Conservation (phyloP, 1,284 basidiomycete species). For the Lentinula novae-zelandiae region DNA sequence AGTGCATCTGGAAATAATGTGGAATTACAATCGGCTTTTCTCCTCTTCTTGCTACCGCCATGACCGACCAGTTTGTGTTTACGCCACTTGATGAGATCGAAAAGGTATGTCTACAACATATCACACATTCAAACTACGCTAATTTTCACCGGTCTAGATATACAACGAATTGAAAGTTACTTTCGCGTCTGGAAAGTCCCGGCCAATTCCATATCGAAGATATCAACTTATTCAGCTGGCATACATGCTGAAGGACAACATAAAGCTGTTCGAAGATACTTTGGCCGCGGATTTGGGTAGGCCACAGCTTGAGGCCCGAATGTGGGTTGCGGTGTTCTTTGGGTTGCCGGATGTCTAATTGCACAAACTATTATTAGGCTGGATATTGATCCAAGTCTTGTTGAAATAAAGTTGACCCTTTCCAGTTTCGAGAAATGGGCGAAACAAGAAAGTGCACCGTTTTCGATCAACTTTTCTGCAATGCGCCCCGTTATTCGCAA, state of each 20-base stretch:
- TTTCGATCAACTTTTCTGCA: slow-evolving; percentile 48
- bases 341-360: neutral
- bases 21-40: neutral
- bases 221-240: slow-evolving; percentile 63
- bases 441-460: slow-evolving; percentile 58
- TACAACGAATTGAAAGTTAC: slow-evolving; percentile 44
- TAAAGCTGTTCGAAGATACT: slow-evolving; percentile 49
- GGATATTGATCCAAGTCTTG: slow-evolving; percentile 50
- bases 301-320: slow-evolving; percentile 46
- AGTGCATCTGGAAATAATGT: neutral
- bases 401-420: slow-evolving; percentile 64
- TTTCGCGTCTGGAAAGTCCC: slow-evolving; percentile 59
- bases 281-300: slow-evolving; percentile 56
- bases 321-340: slow-evolving; percentile 39
- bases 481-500: slow-evolving; percentile 68
- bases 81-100: slow-evolving; percentile 42
- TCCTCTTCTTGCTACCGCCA: neutral
- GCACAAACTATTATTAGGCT: slow-evolving; percentile 34
- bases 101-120: slow-evolving; percentile 24
- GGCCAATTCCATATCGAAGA: slow-evolving; percentile 57
- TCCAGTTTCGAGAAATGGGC: slow-evolving; percentile 75
- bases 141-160: slow-evolving; percentile 37
- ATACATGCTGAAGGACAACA: slow-evolving; percentile 67
- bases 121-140: neutral
- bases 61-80: slow-evolving; percentile 27